phyloP scores from a whole-genome alignment of 2,329 filamentous ascomycete genomes.

The Colletotrichum liaoningense region DNA sequence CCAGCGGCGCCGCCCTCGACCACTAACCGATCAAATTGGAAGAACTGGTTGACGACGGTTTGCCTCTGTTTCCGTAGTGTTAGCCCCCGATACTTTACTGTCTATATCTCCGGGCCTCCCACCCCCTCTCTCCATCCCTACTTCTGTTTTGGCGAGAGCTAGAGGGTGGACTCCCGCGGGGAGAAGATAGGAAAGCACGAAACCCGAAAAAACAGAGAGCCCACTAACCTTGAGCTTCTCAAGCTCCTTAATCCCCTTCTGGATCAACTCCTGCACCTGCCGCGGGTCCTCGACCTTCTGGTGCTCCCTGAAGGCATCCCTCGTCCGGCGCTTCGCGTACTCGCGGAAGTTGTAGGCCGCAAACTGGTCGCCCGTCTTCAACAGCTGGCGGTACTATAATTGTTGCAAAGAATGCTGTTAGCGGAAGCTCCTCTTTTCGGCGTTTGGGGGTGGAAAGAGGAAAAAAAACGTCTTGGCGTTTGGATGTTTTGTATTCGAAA shows the following conservation, averaged over 20 bases:
- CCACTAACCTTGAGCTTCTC: slow-evolving; percentile 85
- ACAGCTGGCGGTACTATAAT: slow-evolving; percentile 86
- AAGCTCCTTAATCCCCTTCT: slow-evolving; percentile 87
- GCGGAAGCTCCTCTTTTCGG: neutral
- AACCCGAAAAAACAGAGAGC: neutral
- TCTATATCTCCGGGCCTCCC: too few relatives aligned
- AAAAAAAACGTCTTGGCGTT: neutral
- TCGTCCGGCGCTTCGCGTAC: slow-evolving; percentile 91
- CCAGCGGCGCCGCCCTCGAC: slow-evolving; percentile 87
- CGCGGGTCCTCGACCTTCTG: slow-evolving; percentile 78
- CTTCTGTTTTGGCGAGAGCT: too few relatives aligned
- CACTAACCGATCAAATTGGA: slow-evolving; percentile 89
- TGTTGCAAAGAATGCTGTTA: neutral
- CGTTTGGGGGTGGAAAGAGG: neutral
- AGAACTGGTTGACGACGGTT: slow-evolving; percentile 95
- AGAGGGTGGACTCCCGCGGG: too few relatives aligned
- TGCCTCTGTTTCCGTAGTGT: slow-evolving; percentile 75
- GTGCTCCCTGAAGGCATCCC: slow-evolving; percentile 90
- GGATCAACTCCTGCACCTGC: slow-evolving; percentile 86
- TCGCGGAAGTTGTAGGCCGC: slow-evolving; percentile 97
- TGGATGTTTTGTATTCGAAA: neutral
- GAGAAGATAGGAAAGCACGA: neutral
- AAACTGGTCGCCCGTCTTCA: slow-evolving; percentile 89
- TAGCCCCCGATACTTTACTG: neutral
- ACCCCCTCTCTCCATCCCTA: neutral